Base-by-base conservation (phyloP, 2,329 filamentous ascomycete species). In the Hymenoscyphus scutula region DNA sequence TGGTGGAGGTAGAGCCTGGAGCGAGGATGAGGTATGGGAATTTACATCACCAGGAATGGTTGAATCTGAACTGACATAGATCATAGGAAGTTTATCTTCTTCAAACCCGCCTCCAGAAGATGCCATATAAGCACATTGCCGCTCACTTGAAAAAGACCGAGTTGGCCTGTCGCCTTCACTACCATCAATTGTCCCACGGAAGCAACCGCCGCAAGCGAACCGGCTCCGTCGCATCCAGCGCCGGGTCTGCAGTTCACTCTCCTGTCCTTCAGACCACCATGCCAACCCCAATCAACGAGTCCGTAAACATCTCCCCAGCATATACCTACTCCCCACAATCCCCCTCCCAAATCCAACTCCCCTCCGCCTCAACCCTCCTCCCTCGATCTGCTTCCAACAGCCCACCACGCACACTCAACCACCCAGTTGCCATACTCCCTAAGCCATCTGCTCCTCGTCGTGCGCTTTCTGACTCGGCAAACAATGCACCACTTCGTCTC, bases 111-210 rank as follows among this genome's bases (percentile, higher is more conserved):
- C 84, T 91, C 72, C 89, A 93, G 72, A 94, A 94, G 78, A 92
- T 94, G 87, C 91, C 91, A 0, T 95, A 95, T 78, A 95, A 94
- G 81, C 90, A 94, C 75, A 95, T 95, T 74, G 91, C 91, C 63
- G 85, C 88, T 63, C 89, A 93, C 71, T 80, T 95, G 69, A 91
- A 92, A 78, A 96, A 95, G 81, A 95, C 91, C 0, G 91, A 95
- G 78, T 81, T 95, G 64, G 91, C 91, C 56, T 96, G 91, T 78
- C 90, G 91, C 66, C 84, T 96, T 66, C 91, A 95, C 77, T 94
- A 91, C 74, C 91, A 96, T 73, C 91, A 95, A 73, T 83, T 95
- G 66, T 92, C 89, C 67, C 90, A 92, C 74, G 90, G 90, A 63
- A 91, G 85, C 79, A 91, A 90, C 78, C 88, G 90, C 71, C 89